phyloP scores from a whole-genome alignment of 1,284 basidiomycete species.

The Agroathelia rolfsii region DNA sequence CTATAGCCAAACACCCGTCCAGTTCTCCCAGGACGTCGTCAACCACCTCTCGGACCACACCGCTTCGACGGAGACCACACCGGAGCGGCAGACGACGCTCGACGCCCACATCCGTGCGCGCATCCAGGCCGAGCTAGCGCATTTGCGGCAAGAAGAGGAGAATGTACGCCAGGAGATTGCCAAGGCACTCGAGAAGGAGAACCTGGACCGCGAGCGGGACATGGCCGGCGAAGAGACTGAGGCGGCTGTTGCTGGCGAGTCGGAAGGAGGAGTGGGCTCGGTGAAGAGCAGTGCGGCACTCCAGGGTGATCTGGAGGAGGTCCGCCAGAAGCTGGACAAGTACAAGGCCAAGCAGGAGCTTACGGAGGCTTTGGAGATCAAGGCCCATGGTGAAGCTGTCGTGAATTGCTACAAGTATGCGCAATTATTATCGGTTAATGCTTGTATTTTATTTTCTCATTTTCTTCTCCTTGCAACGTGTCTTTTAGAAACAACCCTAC shows the following conservation, averaged over 20 bases:
- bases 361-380: slow-evolving; percentile 45
- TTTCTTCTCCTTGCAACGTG: slow-evolving; percentile 4
- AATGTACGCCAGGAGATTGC: slow-evolving; percentile 58
- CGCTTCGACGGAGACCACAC: slow-evolving; percentile 43
- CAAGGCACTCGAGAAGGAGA: slow-evolving; percentile 67
- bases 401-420: slow-evolving; percentile 67
- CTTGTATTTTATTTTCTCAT: slow-evolving; percentile 1
- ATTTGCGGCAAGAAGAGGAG: slow-evolving; percentile 57
- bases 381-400: slow-evolving; percentile 48
- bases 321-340: slow-evolving; percentile 61
- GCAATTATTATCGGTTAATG: too few species aligned
- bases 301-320: slow-evolving; percentile 63
- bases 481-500: slow-evolving; percentile 43
- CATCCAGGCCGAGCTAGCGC: slow-evolving; percentile 55
- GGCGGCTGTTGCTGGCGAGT: slow-evolving; percentile 16
- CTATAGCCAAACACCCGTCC: slow-evolving; percentile 48
- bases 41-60: slow-evolving; percentile 61
- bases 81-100: slow-evolving; percentile 59
- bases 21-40: slow-evolving; percentile 73
- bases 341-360: slow-evolving; percentile 53
- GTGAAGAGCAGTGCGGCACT: slow-evolving; percentile 52
- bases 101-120: slow-evolving; percentile 58
- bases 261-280: slow-evolving; percentile 22
- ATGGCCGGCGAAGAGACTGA: slow-evolving; percentile 31
- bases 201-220: slow-evolving; percentile 57